Conservation (phyloP, 805 yeast species). For the Ogataea chonburiensis region DNA sequence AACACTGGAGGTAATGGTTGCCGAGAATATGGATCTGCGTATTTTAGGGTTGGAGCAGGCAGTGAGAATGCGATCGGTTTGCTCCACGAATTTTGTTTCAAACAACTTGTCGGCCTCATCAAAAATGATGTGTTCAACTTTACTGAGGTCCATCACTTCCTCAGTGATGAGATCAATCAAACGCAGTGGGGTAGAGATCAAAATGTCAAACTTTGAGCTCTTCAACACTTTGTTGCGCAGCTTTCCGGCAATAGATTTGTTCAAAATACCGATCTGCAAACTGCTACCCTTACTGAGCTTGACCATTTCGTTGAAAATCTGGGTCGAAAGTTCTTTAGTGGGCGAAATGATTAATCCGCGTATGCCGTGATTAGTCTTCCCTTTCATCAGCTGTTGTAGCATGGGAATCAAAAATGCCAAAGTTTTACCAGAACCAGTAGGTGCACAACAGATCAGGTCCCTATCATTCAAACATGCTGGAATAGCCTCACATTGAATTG, state of each 20-base stretch:
- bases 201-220: slow-evolving; percentile 67
- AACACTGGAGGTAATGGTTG: slow-evolving; percentile 91
- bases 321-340: slow-evolving; percentile 89
- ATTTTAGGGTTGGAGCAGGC: slow-evolving; percentile 51
- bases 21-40: slow-evolving; percentile 83
- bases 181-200: slow-evolving; percentile 87
- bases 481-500: slow-evolving; percentile 88
- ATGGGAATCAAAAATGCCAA: slow-evolving; percentile 85
- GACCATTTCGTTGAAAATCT: slow-evolving; percentile 69
- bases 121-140: slow-evolving; percentile 73
- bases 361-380: slow-evolving; percentile 46
- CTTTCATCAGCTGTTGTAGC: slow-evolving; percentile 46
- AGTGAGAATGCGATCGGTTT: slow-evolving; percentile 80
- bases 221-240: slow-evolving; percentile 58
- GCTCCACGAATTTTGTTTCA: slow-evolving; percentile 83
- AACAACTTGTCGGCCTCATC: slow-evolving; percentile 97
- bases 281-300: slow-evolving; percentile 56
- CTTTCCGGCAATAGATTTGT: slow-evolving; percentile 70
- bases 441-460: slow-evolving; percentile 91
- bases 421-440: slow-evolving; percentile 98
- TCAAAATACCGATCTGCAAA: slow-evolving; percentile 61
- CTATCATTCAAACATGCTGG: slow-evolving; percentile 69
- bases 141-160: slow-evolving; percentile 56
- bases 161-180: slow-evolving; percentile 73
- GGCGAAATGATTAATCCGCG: slow-evolving; percentile 86